Evolutionary conservation across 2,329 filamentous ascomycete species (phyloP).

Genomic region (Trichophyton simii): DNA sequence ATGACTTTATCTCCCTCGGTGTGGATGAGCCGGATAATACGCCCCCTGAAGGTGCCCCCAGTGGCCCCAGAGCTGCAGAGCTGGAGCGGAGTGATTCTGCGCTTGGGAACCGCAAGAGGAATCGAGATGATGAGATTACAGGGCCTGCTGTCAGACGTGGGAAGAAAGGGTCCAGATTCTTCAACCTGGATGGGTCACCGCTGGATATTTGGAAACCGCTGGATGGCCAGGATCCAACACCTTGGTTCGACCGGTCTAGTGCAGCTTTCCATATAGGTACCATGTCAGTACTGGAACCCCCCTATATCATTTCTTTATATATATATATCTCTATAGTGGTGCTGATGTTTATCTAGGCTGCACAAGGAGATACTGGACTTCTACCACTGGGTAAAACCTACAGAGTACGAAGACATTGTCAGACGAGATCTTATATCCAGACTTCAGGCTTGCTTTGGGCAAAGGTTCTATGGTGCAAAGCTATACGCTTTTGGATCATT

Average conservation of each 20-base stretch:
- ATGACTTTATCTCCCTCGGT: conserved; percentile 74
- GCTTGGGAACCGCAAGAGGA: conserved; percentile 63
- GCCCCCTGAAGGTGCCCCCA: conserved; percentile 28
- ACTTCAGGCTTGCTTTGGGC: conserved; percentile 48
- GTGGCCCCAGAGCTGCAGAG: conserved; percentile 19
- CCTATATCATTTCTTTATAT: background rate
- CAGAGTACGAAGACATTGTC: conserved; percentile 61
- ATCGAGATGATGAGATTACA: conserved; percentile 55
- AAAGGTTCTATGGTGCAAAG: conserved; percentile 47
- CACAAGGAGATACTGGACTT: conserved; percentile 88
- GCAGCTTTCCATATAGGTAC: conserved; percentile 22
- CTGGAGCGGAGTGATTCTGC: conserved; percentile 28
- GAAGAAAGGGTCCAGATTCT: conserved; percentile 40
- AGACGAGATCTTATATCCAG: conserved; percentile 60
- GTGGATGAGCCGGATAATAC: conserved; percentile 23
- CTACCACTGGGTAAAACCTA: conserved; percentile 69
- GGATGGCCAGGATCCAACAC: conserved; percentile 36
- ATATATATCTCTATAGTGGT: no score
- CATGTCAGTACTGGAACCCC: conserved; percentile 18
- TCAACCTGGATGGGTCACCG: conserved; percentile 39
- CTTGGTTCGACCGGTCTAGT: conserved; percentile 44
- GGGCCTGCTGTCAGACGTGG: conserved; percentile 26
- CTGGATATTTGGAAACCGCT: conserved; percentile 42
- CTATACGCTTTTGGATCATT: conserved; percentile 84
- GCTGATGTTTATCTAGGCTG: conserved; percentile 41